Evolutionary conservation across 2,329 filamentous ascomycete genomes (phyloP).

Genomic region (Epichloe amarillans): DNA sequence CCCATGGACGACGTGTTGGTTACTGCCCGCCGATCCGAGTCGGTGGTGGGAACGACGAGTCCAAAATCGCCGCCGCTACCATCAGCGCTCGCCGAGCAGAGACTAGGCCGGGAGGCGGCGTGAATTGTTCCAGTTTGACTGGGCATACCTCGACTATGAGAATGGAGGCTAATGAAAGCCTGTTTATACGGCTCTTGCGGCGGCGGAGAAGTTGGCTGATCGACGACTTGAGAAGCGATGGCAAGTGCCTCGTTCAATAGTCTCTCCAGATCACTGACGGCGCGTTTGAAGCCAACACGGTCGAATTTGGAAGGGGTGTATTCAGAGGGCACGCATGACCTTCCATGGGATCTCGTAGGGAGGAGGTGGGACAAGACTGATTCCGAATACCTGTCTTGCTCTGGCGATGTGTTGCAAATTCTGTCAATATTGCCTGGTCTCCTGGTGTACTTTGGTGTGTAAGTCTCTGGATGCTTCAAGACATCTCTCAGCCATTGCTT

Average conservation of each 20-base stretch:
- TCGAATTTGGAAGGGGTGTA: slow-evolving; percentile 14
- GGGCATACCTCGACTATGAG: slow-evolving; percentile 3
- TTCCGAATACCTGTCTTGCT: slow-evolving; percentile 12
- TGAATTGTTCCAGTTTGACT: not conserved
- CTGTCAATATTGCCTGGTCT: slow-evolving; percentile 9
- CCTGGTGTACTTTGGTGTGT: slow-evolving; percentile 16
- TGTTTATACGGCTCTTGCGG: slow-evolving; percentile 6
- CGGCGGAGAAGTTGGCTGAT: slow-evolving; percentile 15
- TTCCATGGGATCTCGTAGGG: slow-evolving; percentile 8
- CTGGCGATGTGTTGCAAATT: slow-evolving; percentile 5
- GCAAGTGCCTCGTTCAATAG: slow-evolving; percentile 32
- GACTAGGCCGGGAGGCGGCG: not conserved
- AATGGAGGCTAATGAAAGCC: slow-evolving; percentile 7
- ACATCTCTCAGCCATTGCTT: slow-evolving; percentile 21
- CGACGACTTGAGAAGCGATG: slow-evolving; percentile 27
- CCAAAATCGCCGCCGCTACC: slow-evolving; percentile 5
- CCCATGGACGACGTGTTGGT: not conserved
- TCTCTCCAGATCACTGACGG: slow-evolving; percentile 30
- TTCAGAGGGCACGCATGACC: slow-evolving; percentile 9
- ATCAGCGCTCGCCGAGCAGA: slow-evolving; percentile 4
- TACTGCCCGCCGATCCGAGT: not conserved
- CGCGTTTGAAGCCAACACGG: slow-evolving; percentile 19
- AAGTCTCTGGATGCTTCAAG: slow-evolving; percentile 14
- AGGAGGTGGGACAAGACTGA: slow-evolving; percentile 9
- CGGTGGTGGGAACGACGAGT: not conserved